Conservation (phyloP, 2,329 filamentous ascomycete species). For the Penicillium sp. region DNA sequence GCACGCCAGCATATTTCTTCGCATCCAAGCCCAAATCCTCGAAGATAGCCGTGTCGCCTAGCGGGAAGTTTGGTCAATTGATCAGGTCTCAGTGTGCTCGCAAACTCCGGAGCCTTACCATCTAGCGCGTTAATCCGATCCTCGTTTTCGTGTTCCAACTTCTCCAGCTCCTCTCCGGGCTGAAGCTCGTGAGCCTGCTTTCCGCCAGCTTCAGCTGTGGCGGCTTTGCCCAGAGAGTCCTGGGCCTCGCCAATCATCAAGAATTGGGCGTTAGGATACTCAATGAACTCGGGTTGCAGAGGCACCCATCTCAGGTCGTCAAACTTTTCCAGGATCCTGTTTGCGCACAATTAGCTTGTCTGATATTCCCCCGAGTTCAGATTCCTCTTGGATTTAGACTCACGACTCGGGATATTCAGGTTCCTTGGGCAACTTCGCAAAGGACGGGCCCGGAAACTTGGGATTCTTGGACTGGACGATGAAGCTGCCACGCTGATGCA, state of each 20-base stretch:
- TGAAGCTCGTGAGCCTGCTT: slow-evolving; percentile 62
- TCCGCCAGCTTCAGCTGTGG: slow-evolving; percentile 32
- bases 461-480: slow-evolving; percentile 81
- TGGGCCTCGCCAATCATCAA: slow-evolving; percentile 69
- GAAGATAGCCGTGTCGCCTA: slow-evolving; percentile 63
- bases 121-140: slow-evolving; percentile 63
- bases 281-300: slow-evolving; percentile 70
- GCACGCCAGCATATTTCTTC: slow-evolving; percentile 65
- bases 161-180: slow-evolving; percentile 70
- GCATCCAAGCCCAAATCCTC: slow-evolving; percentile 60
- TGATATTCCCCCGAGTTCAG: not conserved
- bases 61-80: slow-evolving; percentile 3
- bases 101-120: slow-evolving; percentile 41
- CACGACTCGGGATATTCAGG: slow-evolving; percentile 73
- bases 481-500: slow-evolving; percentile 73
- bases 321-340: slow-evolving; percentile 71
- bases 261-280: slow-evolving; percentile 75
- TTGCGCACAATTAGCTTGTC: not conserved
- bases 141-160: slow-evolving; percentile 74
- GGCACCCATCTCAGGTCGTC: slow-evolving; percentile 72
- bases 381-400: slow-evolving; percentile 30
- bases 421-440: slow-evolving; percentile 62
- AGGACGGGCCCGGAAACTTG: slow-evolving; percentile 64
- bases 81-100: not conserved
- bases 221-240: slow-evolving; percentile 38